Evolutionary conservation across 495 filamentous ascomycete species (phyloP).

Genomic region (Aeminium ludgeri): DNA sequence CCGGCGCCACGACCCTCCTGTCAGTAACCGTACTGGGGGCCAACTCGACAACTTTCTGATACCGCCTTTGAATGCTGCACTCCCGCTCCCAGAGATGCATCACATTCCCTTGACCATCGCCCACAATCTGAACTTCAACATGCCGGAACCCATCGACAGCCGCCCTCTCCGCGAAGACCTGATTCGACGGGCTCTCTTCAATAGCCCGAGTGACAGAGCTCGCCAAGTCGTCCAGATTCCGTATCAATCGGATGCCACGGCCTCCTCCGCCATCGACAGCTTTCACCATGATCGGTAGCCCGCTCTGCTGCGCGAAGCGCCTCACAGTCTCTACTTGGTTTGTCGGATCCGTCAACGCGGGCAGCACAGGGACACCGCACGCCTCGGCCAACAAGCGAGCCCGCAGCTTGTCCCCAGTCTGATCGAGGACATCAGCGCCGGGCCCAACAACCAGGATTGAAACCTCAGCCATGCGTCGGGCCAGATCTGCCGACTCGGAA

Average conservation of each 20-base stretch:
- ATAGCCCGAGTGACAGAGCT: slow-evolving; percentile 19
- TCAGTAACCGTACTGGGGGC: slow-evolving; percentile 30
- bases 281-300: slow-evolving; percentile 42
- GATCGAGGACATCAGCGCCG: slow-evolving; percentile 31
- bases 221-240: slow-evolving; percentile 16
- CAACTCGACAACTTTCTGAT: slow-evolving; percentile 28
- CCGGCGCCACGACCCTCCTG: slow-evolving; percentile 24
- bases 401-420: slow-evolving; percentile 40
- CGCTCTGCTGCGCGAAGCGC: slow-evolving; percentile 29
- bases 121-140: slow-evolving; percentile 27
- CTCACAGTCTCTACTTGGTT: slow-evolving; percentile 25
- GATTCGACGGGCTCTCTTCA: slow-evolving; percentile 34
- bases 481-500: slow-evolving; percentile 40
- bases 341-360: slow-evolving; percentile 32
- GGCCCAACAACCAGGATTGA: slow-evolving; percentile 39
- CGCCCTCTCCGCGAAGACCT: slow-evolving; percentile 33
- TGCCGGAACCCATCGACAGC: slow-evolving; percentile 28
- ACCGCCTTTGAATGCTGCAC: slow-evolving; percentile 26
- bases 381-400: slow-evolving; percentile 36
- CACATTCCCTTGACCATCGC: slow-evolving; percentile 23
- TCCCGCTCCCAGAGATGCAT: slow-evolving; percentile 27
- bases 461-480: slow-evolving; percentile 34
- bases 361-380: slow-evolving; percentile 37
- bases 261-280: slow-evolving; percentile 28
- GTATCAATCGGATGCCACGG: slow-evolving; percentile 25